phyloP scores from a whole-genome alignment of 2,329 filamentous ascomycete species.

The Xylariaceae sp. region DNA sequence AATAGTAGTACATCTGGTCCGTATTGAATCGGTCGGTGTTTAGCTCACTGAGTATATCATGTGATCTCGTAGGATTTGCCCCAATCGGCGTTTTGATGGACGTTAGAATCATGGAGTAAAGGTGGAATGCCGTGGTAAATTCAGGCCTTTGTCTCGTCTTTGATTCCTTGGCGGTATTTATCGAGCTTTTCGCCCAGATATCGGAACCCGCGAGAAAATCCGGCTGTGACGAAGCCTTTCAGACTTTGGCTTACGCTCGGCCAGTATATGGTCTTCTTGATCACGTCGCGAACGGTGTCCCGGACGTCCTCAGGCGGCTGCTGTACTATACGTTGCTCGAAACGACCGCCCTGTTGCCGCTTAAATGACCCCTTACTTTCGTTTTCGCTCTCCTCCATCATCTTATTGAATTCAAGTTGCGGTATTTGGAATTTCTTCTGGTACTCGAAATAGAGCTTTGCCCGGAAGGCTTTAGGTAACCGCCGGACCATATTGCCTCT shows the following conservation, averaged over 20 bases:
- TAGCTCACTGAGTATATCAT: neutral
- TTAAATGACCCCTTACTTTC: slow-evolving; percentile 65
- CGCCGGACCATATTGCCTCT: slow-evolving; percentile 95
- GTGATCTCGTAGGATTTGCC: neutral
- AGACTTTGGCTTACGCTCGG: slow-evolving; percentile 82
- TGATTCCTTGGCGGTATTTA: slow-evolving; percentile 54
- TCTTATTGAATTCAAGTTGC: slow-evolving; percentile 73
- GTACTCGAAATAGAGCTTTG: slow-evolving; percentile 91
- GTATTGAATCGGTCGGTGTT: neutral
- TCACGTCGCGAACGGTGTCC: slow-evolving; percentile 66
- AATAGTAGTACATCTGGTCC: too few species aligned
- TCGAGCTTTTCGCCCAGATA: slow-evolving; percentile 80
- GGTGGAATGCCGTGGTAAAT: too few species aligned
- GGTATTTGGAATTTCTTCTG: slow-evolving; percentile 87
- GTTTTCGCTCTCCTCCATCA: slow-evolving; percentile 74
- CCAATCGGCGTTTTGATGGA: too few species aligned
- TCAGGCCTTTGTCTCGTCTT: slow-evolving; percentile 26
- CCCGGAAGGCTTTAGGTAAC: slow-evolving; percentile 78
- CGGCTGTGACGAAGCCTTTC: slow-evolving; percentile 79
- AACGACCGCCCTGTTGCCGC: slow-evolving; percentile 72
- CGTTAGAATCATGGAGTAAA: too few species aligned
- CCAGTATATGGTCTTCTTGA: slow-evolving; percentile 87
- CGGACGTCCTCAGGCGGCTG: slow-evolving; percentile 64
- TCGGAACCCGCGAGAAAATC: slow-evolving; percentile 61
- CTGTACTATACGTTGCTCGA: slow-evolving; percentile 78